Evolutionary conservation across 495 filamentous ascomycete species (phyloP).

Genomic region (Immersiella caudata): DNA sequence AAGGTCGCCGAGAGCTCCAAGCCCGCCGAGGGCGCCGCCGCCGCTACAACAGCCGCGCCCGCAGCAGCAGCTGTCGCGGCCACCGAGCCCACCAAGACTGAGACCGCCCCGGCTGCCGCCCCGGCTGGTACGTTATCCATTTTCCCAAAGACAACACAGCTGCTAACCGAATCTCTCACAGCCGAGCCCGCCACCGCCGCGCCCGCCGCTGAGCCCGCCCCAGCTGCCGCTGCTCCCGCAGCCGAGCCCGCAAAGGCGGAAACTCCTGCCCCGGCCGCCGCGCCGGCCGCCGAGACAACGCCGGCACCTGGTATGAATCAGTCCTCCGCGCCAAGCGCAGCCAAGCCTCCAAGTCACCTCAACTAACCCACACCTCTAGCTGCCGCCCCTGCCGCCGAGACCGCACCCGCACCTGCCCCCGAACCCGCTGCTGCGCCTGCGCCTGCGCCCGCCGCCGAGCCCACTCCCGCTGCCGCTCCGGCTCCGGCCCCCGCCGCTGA

Average conservation of each 20-base stretch:
- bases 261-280: neutral
- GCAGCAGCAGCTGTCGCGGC: neutral
- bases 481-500: slow-evolving; percentile 16
- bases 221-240: slow-evolving; percentile 4
- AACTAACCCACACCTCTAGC: neutral
- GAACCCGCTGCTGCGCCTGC: slow-evolving; percentile 18
- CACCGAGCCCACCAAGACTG: neutral
- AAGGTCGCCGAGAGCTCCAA: slow-evolving; percentile 13
- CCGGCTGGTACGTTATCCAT: slow-evolving; percentile 9
- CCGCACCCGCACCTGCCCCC: slow-evolving; percentile 6
- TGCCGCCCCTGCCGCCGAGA: slow-evolving; percentile 5
- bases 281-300: slow-evolving; percentile 1
- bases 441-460: slow-evolving; percentile 14
- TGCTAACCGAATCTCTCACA: neutral
- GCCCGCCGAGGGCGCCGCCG: slow-evolving; percentile 14
- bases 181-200: slow-evolving; percentile 13
- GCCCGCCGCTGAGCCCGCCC: neutral
- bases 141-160: neutral
- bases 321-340: slow-evolving; percentile 5
- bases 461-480: slow-evolving; percentile 15
- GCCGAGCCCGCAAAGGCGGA: slow-evolving; percentile 15
- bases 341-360: neutral
- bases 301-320: slow-evolving; percentile 7
- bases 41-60: slow-evolving; percentile 14
- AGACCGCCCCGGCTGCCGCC: slow-evolving; percentile 19